A percentile compares a stretch with the other conserved stretches of the same genome.
phyloP scores from a whole-genome alignment of 768 basidiomycete species.

The Fomitopsis pulvina region DNA sequence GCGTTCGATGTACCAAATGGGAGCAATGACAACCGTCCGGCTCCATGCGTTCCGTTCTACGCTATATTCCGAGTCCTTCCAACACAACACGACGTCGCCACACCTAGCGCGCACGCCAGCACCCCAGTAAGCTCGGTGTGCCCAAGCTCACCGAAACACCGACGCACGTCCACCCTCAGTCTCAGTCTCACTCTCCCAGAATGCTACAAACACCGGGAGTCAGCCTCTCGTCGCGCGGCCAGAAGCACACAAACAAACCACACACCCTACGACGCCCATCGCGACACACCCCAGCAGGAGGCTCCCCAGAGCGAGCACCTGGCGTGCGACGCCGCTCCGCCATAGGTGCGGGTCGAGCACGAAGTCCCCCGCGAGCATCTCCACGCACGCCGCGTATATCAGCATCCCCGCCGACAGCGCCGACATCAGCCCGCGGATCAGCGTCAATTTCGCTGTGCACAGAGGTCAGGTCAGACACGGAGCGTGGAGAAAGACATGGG shows the following conservation, averaged over 20 bases:
- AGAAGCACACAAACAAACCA: background rate
- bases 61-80: too few relatives aligned
- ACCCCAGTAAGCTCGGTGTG: too few relatives aligned
- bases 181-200: too few relatives aligned
- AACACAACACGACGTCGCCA: too few relatives aligned
- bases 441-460: slow-evolving; percentile 37
- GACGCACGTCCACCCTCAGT: too few relatives aligned
- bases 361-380: slow-evolving; percentile 85
- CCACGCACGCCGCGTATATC: slow-evolving; percentile 76
- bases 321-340: slow-evolving; percentile 32
- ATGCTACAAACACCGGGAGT: too few relatives aligned
- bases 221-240: too few relatives aligned
- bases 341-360: slow-evolving; percentile 61
- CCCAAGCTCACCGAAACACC: too few relatives aligned
- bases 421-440: slow-evolving; percentile 69
- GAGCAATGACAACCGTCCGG: too few relatives aligned
- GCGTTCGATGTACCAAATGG: too few relatives aligned
- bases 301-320: slow-evolving; percentile 53
- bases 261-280: slow-evolving; percentile 35
- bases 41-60: too few relatives aligned
- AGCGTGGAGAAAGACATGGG: background rate
- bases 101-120: too few relatives aligned
- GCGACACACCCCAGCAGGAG: slow-evolving; percentile 52
- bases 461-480: background rate
- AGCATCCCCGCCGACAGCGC: slow-evolving; percentile 82